Evolutionary conservation across 768 basidiomycete genomes (phyloP), one percentile per base, ranked within the genome.

Genomic region (Podaxis carcinomalis): DNA sequence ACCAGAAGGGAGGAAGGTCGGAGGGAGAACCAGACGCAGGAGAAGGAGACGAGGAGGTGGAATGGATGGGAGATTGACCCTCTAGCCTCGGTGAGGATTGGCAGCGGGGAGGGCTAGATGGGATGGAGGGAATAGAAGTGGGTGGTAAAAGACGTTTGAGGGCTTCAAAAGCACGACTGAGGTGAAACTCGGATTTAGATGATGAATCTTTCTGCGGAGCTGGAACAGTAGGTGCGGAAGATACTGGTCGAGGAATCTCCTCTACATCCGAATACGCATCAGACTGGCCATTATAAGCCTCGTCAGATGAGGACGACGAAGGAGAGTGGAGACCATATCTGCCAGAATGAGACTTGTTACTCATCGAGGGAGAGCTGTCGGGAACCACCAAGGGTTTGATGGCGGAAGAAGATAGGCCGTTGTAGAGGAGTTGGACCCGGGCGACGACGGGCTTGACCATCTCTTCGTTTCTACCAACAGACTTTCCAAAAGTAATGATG

Each of bases 401-500:
- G 56, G 65, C 28, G 56, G 71, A 56, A 25, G 67, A 36, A 3
- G 64, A 16, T 52, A 47, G 39, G 4, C 63, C 66, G 21, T 65
- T 68, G 70, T 81, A 73, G 49, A 86, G 63, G 40, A 91, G 72
- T 70, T 86, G 80, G 37, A 90, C 79, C 25, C 83, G 79, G 46
- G 77, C 86, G 23, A 83, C 81, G 44, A 92, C 76, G 11, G 90
- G 90, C 2, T 77, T 76, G 32, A 91, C 90, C 27, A 79, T 72
- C 56, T 82, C 82, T 23, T 81, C 78, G 51, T 83, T 82, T 62
- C 82, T 81, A 39, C 85, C 87, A 1, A 93, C 90, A 4, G 80
- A 75, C 73, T 92, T 92, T 65, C 90, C 90, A 67, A 93, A 90
- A 1, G 89, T 92, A 61, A 93, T 66, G 35, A 83, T 70, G 68